Evolutionary conservation across 108 stramenopile species (phyloP), one percentile per base, ranked within the genome.

Genomic region (Discostella pseudostelligera): DNA sequence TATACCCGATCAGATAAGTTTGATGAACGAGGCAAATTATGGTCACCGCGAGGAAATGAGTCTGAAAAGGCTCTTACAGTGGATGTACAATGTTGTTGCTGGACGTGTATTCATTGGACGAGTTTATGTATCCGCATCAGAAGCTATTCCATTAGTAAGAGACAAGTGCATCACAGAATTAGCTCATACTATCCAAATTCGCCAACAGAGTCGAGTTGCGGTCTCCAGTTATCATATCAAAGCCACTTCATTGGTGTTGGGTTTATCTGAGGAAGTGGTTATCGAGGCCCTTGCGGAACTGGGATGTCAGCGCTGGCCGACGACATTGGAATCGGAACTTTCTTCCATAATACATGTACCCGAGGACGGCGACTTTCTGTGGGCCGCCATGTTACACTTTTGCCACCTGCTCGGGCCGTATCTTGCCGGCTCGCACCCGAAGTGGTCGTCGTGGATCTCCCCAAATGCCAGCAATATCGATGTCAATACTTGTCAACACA

Each of bases 1-100:
- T 29, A 82, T 92, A 51, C 85, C 94, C 28, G 94, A 95, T 54
- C 82, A 92, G 67, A 29, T 65, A 32, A 73, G 69, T 36, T 62
- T 95, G 53, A 58, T 78, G 12, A 28, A 78, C 2, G 83, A 93
- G 66, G 82, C 82, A 5, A 62, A 59, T 39, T 59, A 74, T 37
- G 62, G 58, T 16, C 21, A 47, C 16, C 19, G 11, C 22, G 67
- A 48, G 17, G 32, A 29, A 17, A 64, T 79, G 74, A 59, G 72
- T 56, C 46, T 81, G 47, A 24, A 36, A 22, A 59, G 43, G 47
- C 66, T 77, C 6, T 16, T 46, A 9, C 19, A 49, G 39, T 77
- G 76, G 76, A 59, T 74, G 46, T 51, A 56, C 45, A 29, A 56
- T 28, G 87, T 65, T 9, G 29, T 78, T 7, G 43, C 47, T 16